Evolutionary conservation across 805 yeast species (phyloP), one percentile per base, ranked within the genome.

Genomic region (Sungouiella thailandica): DNA sequence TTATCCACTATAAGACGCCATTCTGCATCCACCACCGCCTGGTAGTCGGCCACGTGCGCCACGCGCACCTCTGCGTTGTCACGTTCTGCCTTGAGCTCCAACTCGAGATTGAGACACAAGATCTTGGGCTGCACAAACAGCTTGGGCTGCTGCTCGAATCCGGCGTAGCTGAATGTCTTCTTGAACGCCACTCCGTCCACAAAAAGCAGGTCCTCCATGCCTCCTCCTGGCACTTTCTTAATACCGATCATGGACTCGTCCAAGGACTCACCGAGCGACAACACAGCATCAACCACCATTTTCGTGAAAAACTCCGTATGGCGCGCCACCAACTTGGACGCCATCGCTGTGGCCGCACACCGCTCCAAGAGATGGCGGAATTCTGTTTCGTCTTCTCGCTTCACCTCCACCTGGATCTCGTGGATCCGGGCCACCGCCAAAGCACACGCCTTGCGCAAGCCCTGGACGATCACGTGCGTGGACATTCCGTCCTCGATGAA

Each of bases 1-100:
- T 93, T 93, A 55, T 82, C 75, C 51, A 84, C 72, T 46, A 93
- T 93, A 46, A 93, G 83, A 58, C 85, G 78, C 97, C 98, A 93
- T 63, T 93, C 98, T n/a, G 98, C 98, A 62, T 93, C 97, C 13
- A 93, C 98, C 37, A 93, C 83, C 22, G 82, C 87, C 68, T 93
- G 98, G 63, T 93, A 93, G 51, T 90, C 97, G 38, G 77, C 74
- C 36, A 93, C 97, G 58, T 88, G 83, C 52, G 86, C 94, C 32
- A 93, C 93, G 48, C 98, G 78, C 22, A 93, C 97, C 69, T 93
- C 98, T 7, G 98, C 98, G 57, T 93, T 93, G 60, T 93, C 98
- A 68, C 88, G 90, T 67, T 93, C 98, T 1, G 97, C 97, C 66
- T 93, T 93, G 55, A 93, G 76, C 67, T 93, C 98, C 47, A 93